Evolutionary conservation across 768 basidiomycete genomes (phyloP), one percentile per base, ranked within the genome.

Genomic region (Mycena chlorophos): DNA sequence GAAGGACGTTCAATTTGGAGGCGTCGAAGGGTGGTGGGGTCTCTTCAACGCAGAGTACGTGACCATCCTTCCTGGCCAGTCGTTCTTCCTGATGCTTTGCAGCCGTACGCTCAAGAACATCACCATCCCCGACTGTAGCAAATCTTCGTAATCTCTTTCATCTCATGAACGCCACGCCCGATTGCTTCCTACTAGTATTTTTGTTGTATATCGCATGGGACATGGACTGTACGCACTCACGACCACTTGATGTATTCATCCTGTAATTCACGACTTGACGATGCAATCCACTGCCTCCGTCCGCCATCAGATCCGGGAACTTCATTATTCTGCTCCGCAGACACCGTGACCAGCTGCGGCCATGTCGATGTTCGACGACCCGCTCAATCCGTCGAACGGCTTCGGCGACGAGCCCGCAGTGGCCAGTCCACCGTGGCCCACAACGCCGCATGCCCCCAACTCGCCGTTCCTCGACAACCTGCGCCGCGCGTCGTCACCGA

Each of bases 31-130:
- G 38, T 64, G 54, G 48, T 66, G 65, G 65, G 65, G 65, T 29
- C 49, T 66, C 5, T 66, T 66, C 57, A 63, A 66, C 49, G 48
- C 58, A 26, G 57, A 66, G 63, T 63, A 28, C 22, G 45, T 20
- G 5, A 19, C 22, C 25, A 28, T 63, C 60, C 43, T 43, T 19
- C 27, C 52, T 52, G 40, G 45, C 19, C 13, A 26, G 25, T 49
- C 16, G 19, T 31, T 43, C 23, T 22, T 42, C 20, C 38, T 6
- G 30, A 52, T 39, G 16, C 42, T 38, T 52, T 49, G 12, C 39
- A 91, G 88, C 71, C 83, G 84, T 58, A 85, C 81, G 25, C 78
- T 91, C 64, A 92, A 93, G 75, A 75, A 77, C 63, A 71, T 92
- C 66, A 86, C 75, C 13, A 80, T 92, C 46, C 88, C 89, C 4